A percentile compares a stretch with the other conserved stretches of the same genome.
phyloP scores from a whole-genome alignment of 2,329 filamentous ascomycete species.

The Amauroascus niger region DNA sequence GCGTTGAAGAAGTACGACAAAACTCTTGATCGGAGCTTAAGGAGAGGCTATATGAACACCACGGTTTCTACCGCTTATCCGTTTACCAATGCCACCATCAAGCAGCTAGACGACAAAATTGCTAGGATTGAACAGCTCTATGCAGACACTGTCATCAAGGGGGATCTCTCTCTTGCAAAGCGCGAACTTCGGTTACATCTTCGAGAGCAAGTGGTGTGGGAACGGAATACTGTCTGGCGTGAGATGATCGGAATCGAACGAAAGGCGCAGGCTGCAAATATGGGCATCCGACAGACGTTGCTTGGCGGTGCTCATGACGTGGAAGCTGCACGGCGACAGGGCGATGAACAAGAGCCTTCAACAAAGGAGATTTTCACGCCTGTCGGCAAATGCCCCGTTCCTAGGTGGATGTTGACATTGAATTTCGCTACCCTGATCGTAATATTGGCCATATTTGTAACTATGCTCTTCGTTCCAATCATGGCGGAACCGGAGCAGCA shows the following conservation, averaged over 20 bases:
- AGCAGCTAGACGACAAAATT: constrained; percentile 61
- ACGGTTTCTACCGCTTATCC: constrained; percentile 70
- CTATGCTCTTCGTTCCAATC: constrained; percentile 66
- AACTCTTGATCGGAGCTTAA: constrained; percentile 73
- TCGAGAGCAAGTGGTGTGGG: constrained; percentile 96
- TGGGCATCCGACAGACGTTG: constrained; percentile 68
- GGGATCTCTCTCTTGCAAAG: constrained; percentile 65
- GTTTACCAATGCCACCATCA: constrained; percentile 65
- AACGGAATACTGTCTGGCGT: constrained; percentile 95
- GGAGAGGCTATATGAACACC: constrained; percentile 62
- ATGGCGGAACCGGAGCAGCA: constrained; percentile 85
- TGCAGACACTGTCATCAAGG: constrained; percentile 68
- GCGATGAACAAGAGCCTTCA: constrained; percentile 60
- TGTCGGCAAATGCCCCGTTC: constrained; percentile 64
- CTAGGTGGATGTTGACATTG: constrained; percentile 72
- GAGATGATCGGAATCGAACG: constrained; percentile 98
- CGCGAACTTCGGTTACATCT: constrained; percentile 83
- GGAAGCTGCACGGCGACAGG: constrained; percentile 63
- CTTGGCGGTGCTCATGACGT: constrained; percentile 64
- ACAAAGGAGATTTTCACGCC: constrained; percentile 68
- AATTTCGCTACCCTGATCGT: constrained; percentile 67
- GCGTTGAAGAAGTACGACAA: constrained; percentile 99
- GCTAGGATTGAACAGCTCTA: constrained; percentile 67
- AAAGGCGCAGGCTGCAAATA: constrained; percentile 83
- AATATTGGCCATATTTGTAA: constrained; percentile 62